These are phyloP conservation scores for Coemansia sp. DNA, from an alignment of 192 early-diverging fungal genomes.

Conservation along the genomic window DNA sequence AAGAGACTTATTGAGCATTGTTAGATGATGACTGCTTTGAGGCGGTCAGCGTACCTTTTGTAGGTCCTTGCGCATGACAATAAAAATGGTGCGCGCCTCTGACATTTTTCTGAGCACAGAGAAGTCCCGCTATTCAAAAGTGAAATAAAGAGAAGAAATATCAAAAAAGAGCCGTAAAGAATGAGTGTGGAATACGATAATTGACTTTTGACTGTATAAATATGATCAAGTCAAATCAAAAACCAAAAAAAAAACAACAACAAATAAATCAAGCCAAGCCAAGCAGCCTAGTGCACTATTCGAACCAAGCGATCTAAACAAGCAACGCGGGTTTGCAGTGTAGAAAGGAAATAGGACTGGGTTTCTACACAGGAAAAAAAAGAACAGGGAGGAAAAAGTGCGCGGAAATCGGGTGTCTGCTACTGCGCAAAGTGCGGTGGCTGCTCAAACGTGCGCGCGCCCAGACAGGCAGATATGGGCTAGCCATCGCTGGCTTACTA, in stretches of 20 bases:
- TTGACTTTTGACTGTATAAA: too few species aligned
- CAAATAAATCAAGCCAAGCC: background rate
- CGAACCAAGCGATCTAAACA: too few species aligned
- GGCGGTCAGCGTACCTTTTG: constrained; percentile 54
- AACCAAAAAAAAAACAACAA: background rate
- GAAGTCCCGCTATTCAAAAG: background rate
- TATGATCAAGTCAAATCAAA: too few species aligned
- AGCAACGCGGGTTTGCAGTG: too few species aligned
- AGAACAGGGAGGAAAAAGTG: background rate
- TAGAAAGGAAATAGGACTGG: too few species aligned
- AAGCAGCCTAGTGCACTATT: too few species aligned
- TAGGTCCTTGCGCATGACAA: constrained; percentile 76
- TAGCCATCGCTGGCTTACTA: background rate
- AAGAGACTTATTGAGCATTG: too few species aligned
- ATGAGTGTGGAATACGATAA: background rate
- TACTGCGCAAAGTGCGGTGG: background rate
- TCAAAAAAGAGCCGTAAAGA: background rate
- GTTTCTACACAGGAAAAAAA: too few species aligned
- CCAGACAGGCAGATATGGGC: background rate
- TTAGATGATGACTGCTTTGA: background rate
- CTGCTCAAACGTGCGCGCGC: background rate
- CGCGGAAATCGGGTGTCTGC: background rate
- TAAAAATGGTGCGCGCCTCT: constrained; percentile 74
- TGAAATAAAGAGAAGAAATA: background rate
- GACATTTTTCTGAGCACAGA: constrained; percentile 10